phyloP scores from a whole-genome alignment of 2,329 filamentous ascomycete species.

The Trichoderma endophyticum region DNA sequence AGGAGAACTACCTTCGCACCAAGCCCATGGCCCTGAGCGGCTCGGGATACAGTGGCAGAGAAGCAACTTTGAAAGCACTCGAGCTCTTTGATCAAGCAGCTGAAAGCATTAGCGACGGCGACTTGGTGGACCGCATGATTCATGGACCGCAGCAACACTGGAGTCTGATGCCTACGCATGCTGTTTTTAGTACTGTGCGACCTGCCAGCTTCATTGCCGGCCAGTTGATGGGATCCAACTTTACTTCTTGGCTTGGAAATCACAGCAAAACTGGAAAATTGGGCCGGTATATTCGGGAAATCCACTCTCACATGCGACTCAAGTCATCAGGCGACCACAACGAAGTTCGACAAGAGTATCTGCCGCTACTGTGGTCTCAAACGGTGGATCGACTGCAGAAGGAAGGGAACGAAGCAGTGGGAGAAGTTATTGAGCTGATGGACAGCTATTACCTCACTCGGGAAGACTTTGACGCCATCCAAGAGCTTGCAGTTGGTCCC shows the following conservation, averaged over 20 bases:
- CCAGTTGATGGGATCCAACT: conserved; percentile 68
- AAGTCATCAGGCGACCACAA: conserved; percentile 86
- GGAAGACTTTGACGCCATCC: conserved; percentile 90
- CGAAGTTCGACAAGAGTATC: conserved; percentile 90
- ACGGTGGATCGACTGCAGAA: conserved; percentile 69
- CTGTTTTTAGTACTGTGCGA: conserved; percentile 89
- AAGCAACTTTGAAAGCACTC: conserved; percentile 75
- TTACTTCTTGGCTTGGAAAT: conserved; percentile 91
- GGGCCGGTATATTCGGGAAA: conserved; percentile 80
- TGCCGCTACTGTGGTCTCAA: conserved; percentile 82
- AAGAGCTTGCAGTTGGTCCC: conserved; percentile 84
- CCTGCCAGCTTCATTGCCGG: conserved; percentile 86
- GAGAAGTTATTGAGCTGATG: conserved; percentile 89
- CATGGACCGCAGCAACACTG: conserved; percentile 97
- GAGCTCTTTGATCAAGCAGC: conserved; percentile 85
- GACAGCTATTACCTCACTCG: conserved; percentile 93
- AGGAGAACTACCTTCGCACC: conserved; percentile 92
- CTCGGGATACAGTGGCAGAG: conserved; percentile 56
- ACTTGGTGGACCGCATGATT: conserved; percentile 96
- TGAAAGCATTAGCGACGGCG: conserved; percentile 94
- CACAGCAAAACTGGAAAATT: conserved; percentile 84
- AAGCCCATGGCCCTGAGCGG: conserved; percentile 65
- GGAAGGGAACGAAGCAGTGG: conserved; percentile 78
- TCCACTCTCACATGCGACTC: conserved; percentile 95
- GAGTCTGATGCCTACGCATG: conserved; percentile 96